phyloP scores from a whole-genome alignment of 139 green algal species.

The Desmodesmus armatus region DNA sequence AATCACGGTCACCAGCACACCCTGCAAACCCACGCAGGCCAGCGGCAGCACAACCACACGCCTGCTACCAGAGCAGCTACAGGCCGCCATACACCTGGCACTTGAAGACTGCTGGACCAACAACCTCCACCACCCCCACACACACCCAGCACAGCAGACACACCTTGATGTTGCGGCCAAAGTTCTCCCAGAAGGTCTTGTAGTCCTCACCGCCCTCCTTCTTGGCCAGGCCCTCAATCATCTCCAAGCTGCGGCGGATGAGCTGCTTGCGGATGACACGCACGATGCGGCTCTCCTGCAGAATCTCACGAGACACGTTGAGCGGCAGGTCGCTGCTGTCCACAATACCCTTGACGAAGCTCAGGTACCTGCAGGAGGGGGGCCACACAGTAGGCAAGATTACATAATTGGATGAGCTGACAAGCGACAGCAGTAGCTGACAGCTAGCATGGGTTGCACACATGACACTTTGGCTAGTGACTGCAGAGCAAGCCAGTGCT shows the following conservation, averaged over 20 bases:
- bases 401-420: too few species aligned
- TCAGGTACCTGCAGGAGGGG: conserved; percentile 61
- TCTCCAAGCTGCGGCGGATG: conserved; percentile 89
- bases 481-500: too few species aligned
- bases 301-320: conserved; percentile 98
- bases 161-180: conserved; percentile 92
- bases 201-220: conserved; percentile 80
- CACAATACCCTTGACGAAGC: conserved; percentile 92
- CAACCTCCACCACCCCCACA: conserved; percentile 89
- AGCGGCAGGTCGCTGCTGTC: conserved; percentile 97
- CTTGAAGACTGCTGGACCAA: too few species aligned
- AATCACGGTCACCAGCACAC: too few species aligned
- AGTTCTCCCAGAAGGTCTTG: conserved; percentile 94
- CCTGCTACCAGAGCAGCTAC: too few species aligned
- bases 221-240: conserved; percentile 88
- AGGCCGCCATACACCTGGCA: too few species aligned
- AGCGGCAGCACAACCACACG: too few species aligned
- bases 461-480: too few species aligned
- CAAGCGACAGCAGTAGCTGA: too few species aligned
- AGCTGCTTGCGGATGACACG: conserved; percentile 96
- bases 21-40: too few species aligned
- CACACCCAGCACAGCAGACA: conserved; percentile 1
- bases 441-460: too few species aligned
- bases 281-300: conserved; percentile 92
- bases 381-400: not conserved